phyloP scores from a whole-genome alignment of 768 basidiomycete genomes.

The Amanita molliuscula region DNA sequence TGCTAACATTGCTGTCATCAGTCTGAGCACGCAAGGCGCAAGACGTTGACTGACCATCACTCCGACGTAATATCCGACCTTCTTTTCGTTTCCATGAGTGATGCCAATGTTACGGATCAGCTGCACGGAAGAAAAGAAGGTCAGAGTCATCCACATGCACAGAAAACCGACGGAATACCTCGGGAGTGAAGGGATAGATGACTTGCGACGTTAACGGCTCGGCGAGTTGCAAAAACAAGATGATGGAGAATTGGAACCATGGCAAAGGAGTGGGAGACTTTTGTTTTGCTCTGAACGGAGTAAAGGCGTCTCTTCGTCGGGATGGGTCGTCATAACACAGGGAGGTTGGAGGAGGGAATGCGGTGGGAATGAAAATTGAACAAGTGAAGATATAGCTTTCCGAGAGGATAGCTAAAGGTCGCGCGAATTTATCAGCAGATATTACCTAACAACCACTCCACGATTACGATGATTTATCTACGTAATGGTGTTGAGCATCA shows the following conservation, averaged over 20 bases:
- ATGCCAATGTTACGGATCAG: conserved; percentile 58
- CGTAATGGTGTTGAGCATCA: too few relatives aligned
- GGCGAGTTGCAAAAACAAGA: conserved; percentile 64
- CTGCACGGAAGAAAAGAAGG: conserved; percentile 21
- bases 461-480: too few relatives aligned
- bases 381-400: background rate
- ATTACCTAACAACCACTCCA: background rate
- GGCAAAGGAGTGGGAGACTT: conserved; percentile 46
- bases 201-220: conserved; percentile 72
- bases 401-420: background rate
- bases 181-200: conserved; percentile 67
- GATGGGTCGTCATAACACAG: conserved; percentile 13
- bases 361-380: background rate
- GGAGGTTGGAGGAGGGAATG: background rate
- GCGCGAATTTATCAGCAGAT: background rate
- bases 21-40: background rate
- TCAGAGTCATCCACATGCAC: background rate
- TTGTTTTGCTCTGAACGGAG: conserved; percentile 28
- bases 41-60: conserved; percentile 35
- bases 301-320: conserved; percentile 58
- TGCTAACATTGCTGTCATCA: conserved; percentile 33
- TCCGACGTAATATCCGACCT: conserved; percentile 74
- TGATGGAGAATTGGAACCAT: conserved; percentile 57
- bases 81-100: conserved; percentile 58
- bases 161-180: conserved; percentile 29